These are phyloP conservation scores for Olyra latifolia DNA, from an alignment of 176 grass and related monocot species.

Conservation along the genomic window DNA sequence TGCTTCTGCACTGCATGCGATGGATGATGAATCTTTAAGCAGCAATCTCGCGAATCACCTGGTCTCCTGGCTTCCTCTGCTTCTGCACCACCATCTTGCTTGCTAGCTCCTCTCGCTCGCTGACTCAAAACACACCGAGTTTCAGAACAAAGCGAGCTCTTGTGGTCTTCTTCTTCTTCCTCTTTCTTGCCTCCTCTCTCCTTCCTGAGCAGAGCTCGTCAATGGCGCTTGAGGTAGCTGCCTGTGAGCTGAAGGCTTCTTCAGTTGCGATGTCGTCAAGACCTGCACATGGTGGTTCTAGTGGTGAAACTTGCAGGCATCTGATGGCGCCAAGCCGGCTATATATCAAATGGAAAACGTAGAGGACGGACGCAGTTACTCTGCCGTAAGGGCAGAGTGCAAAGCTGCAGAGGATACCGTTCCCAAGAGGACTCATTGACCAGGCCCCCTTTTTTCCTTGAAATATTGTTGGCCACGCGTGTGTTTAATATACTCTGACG, in stretches of 20 bases:
- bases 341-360: not conserved
- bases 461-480: constrained; percentile 15
- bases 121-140: not conserved
- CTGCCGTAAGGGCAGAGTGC: no score
- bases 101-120: not conserved
- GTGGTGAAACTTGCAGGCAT: not conserved
- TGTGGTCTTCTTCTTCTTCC: not conserved
- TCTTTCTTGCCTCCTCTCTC: not conserved
- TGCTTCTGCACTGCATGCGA: not conserved
- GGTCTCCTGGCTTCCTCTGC: constrained; percentile 52
- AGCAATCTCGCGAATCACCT: constrained; percentile 34
- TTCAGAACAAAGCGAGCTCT: not conserved
- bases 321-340: constrained; percentile 21
- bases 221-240: not conserved
- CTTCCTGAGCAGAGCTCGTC: not conserved
- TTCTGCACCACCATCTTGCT: constrained; percentile 40
- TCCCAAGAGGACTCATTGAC: not conserved
- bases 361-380: no score
- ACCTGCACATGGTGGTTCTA: constrained; percentile 23
- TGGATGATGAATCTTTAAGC: not conserved
- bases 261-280: not conserved
- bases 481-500: not conserved
- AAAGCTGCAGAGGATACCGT: no score
- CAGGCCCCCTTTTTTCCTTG: not conserved
- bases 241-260: not conserved